Percentiles rank a stretch among this genome's conserved stretches.
Conservation (phyloP, 2,329 filamentous ascomycete genomes). For the Sarocladiaceae sp. region DNA sequence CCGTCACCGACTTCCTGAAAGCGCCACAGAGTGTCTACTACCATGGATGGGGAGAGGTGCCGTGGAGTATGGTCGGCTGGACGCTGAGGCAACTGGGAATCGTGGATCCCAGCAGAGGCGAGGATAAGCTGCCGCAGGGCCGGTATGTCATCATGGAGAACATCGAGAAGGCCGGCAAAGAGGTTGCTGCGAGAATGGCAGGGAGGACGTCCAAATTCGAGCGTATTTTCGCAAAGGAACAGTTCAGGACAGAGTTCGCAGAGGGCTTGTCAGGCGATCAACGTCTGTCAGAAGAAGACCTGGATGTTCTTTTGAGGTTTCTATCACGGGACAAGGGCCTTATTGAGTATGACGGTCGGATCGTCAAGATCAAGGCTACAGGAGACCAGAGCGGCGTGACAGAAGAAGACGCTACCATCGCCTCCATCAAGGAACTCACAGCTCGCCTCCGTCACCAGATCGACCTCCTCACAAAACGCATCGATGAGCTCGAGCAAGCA, state of each 20-base stretch:
- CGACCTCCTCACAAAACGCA: constrained; percentile 56
- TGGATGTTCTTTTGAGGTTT: constrained; percentile 64
- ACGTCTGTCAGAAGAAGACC: constrained; percentile 54
- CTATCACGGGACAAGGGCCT: constrained; percentile 59
- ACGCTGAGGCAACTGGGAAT: constrained; percentile 64
- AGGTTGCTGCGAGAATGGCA: constrained; percentile 40
- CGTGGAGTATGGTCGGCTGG: constrained; percentile 70
- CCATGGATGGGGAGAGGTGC: constrained; percentile 59
- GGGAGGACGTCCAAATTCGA: constrained; percentile 50
- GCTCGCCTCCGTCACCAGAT: constrained; percentile 69
- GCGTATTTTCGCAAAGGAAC: constrained; percentile 59
- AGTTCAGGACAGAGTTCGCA: constrained; percentile 56
- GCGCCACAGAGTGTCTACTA: constrained; percentile 66
- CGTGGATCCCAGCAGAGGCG: constrained; percentile 34
- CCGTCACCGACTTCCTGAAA: constrained; percentile 60
- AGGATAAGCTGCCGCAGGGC: constrained; percentile 53
- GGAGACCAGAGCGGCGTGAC: constrained; percentile 53
- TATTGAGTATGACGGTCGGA: constrained; percentile 56
- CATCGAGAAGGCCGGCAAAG: constrained; percentile 51
- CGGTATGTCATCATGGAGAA: constrained; percentile 61
- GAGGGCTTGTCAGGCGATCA: constrained; percentile 34
- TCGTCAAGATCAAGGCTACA: constrained; percentile 64
- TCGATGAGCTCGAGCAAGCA: constrained; percentile 56
- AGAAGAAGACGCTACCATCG: constrained; percentile 73
- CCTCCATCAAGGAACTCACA: constrained; percentile 74